These are phyloP conservation scores for Aspergillus pseudoterreus DNA, from an alignment of 2,329 filamentous ascomycete species.

Conservation along the genomic window DNA sequence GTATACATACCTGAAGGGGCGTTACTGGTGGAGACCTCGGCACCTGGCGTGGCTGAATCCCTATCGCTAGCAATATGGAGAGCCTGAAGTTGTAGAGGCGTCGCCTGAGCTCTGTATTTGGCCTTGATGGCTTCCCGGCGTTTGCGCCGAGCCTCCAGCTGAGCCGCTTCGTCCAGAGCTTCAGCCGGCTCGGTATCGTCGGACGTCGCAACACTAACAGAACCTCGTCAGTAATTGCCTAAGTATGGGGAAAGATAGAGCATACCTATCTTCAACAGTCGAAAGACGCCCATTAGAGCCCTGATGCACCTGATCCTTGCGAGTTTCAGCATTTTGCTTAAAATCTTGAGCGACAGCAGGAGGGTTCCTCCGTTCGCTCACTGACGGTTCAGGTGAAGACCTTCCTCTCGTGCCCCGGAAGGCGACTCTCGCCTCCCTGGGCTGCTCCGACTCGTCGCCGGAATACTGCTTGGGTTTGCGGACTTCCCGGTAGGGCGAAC, in stretches of 20 bases:
- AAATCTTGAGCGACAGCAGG: conserved; percentile 56
- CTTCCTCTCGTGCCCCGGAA: conserved; percentile 42
- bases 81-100: conserved; percentile 71
- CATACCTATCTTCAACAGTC: conserved; percentile 35
- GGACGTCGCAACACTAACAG: conserved; percentile 10
- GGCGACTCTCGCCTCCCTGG: conserved; percentile 22
- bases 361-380: conserved; percentile 62
- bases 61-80: conserved; percentile 61
- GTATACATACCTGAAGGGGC: conserved; percentile 36
- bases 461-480: conserved; percentile 37
- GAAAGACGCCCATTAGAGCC: conserved; percentile 39
- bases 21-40: conserved; percentile 40
- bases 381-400: conserved; percentile 55
- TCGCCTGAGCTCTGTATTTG: conserved; percentile 69
- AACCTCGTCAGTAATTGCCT: conserved; percentile 10
- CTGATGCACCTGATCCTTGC: conserved; percentile 56
- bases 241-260: too few species aligned
- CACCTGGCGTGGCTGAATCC: conserved; percentile 50
- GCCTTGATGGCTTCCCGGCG: conserved; percentile 80
- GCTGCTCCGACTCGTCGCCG: conserved; percentile 30
- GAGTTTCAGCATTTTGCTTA: conserved; percentile 66
- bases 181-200: conserved; percentile 46
- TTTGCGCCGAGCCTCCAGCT: conserved; percentile 80
- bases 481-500: conserved; percentile 42
- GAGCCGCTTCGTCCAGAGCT: conserved; percentile 72